A percentile compares a stretch with the other conserved stretches of the same genome.
Conservation (phyloP, 495 filamentous ascomycete genomes). For the Parachaetomium inaequale region DNA sequence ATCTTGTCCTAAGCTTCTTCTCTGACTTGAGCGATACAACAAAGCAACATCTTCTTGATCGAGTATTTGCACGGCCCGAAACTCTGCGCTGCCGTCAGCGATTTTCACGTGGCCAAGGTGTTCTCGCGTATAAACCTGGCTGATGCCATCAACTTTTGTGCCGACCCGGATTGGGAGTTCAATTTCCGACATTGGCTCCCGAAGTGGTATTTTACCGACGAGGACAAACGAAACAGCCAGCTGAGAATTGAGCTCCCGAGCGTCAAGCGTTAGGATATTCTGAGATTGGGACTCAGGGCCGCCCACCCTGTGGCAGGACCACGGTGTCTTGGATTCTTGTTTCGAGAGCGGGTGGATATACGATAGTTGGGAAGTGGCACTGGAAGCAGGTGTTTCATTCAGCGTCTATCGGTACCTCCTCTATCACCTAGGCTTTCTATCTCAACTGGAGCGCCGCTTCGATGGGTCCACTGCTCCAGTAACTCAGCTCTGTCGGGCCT, state of each 20-base stretch:
- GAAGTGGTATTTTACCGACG: neutral
- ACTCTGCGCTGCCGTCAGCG: neutral
- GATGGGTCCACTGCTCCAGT: no score
- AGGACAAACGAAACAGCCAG: neutral
- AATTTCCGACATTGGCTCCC: neutral
- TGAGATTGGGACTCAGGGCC: no score
- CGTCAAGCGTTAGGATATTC: neutral
- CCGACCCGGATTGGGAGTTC: neutral
- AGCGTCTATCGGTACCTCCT: no score
- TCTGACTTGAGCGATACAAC: slow-evolving; percentile 2
- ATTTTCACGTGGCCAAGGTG: neutral
- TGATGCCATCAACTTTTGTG: neutral
- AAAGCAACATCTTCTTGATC: neutral
- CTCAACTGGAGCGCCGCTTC: no score
- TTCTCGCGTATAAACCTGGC: neutral
- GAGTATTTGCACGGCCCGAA: neutral
- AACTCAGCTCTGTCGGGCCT: no score
- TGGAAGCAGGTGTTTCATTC: no score
- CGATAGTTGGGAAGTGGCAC: no score
- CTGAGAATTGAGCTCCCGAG: neutral
- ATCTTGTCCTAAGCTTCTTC: slow-evolving; percentile 4
- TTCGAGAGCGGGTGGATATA: no score
- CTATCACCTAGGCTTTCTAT: no score
- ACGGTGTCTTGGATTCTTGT: no score
- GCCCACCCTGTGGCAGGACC: no score